These are phyloP conservation scores for Albifimbria verrucaria DNA, from an alignment of 2,329 filamentous ascomycete genomes.

Conservation along the genomic window DNA sequence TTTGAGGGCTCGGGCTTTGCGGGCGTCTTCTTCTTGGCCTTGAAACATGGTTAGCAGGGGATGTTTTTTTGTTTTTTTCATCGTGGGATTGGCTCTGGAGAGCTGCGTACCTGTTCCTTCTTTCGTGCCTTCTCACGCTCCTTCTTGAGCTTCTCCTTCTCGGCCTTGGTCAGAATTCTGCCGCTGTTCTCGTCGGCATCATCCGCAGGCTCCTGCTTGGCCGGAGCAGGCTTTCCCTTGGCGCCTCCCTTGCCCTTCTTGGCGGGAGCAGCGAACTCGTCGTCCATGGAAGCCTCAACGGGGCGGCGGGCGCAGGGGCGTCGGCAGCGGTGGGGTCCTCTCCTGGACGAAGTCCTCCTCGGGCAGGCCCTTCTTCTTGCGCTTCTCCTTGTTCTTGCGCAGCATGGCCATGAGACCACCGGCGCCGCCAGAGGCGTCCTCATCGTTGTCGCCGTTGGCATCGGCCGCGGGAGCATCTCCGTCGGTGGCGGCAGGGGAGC, in stretches of 20 bases:
- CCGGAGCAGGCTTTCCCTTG: constrained; percentile 35
- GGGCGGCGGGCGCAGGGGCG: constrained; percentile 82
- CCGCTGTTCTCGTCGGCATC: constrained; percentile 55
- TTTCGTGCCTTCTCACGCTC: constrained; percentile 98
- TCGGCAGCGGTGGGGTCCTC: constrained; percentile 63
- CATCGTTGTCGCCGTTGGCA: constrained; percentile 42
- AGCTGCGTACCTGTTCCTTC: constrained; percentile 76
- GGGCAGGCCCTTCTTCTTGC: constrained; percentile 79
- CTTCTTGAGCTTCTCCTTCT: constrained; percentile 98
- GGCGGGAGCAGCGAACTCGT: constrained; percentile 80
- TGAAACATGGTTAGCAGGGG: no score
- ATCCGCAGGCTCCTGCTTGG: constrained; percentile 39
- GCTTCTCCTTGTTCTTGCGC: constrained; percentile 79
- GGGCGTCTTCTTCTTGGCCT: constrained; percentile 80
- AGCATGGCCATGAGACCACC: constrained; percentile 76
- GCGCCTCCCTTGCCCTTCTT: constrained; percentile 65
- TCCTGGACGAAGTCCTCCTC: constrained; percentile 70
- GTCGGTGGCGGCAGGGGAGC: constrained; percentile 56
- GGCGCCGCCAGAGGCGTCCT: constrained; percentile 52
- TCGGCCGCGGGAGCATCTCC: constrained; percentile 40
- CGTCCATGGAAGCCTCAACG: constrained; percentile 76
- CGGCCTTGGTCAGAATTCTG: constrained; percentile 88
- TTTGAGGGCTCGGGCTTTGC: constrained; percentile 28
- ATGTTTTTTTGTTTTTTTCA: no score
- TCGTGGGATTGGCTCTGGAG: background rate